Base-by-base conservation (phyloP, 2,329 filamentous ascomycete species). In the Cryphonectria carpinicola region DNA sequence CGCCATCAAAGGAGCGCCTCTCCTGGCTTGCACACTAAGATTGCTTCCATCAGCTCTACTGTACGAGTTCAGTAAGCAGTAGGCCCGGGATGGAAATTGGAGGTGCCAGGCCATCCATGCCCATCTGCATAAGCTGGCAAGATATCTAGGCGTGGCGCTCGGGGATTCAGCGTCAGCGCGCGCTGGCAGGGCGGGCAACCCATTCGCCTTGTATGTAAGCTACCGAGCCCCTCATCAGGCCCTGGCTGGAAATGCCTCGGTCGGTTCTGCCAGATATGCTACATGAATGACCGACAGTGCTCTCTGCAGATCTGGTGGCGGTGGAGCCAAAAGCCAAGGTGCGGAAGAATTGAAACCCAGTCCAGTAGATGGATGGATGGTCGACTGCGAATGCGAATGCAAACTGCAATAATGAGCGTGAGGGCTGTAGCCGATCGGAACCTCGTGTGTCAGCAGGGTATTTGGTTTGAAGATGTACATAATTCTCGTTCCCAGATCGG, bases 81-180 rank as follows among this genome's bases (percentile, higher is more conserved):
- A 63, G 32, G 58, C 66, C 35, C 66, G n/a, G 63, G 32, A 25
- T 28, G 66, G 66, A 52, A 68, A 46, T 19, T 10, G n/a, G 5
- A 39, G 17, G 10, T 13, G 19, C n/a, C 11, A 39, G 43, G 52
- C 6, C 35, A 11, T 17, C 11, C 39, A 19, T 35, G 54, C 19
- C 54, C 22, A 35, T 5, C 54, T 61, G 49, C 25, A 8, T 28
- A 10, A 41, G 35, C 52, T 58, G 37, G 41, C 61, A 35, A n/a
- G 10, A 49, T 10, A 5, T 46, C 25, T 10, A 6, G 63, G 49
- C 37, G 37, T 11, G 37, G 37, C 37, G 64, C 25, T 22, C 17
- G 1, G 49, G 32, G n/a, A 19, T 19, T 22, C 37, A 14, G 32
- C 60, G 46, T 49, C 32, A 61, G 58, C 54, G 10, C 54, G 22